phyloP scores from a whole-genome alignment of 2,329 filamentous ascomycete genomes.

The Xylariaceae sp. region DNA sequence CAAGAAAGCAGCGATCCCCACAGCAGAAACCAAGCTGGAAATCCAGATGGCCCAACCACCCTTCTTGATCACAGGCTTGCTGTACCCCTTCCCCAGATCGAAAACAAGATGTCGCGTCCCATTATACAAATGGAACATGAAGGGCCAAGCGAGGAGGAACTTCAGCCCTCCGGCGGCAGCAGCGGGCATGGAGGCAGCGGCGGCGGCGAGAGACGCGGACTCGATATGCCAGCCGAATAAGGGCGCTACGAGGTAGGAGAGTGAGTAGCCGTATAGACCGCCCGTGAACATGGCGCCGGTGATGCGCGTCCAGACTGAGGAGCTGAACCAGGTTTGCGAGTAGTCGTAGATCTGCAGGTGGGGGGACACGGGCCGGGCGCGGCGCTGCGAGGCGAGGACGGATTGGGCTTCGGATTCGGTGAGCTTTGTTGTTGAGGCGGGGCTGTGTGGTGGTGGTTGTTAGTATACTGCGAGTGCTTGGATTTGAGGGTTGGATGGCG shows the following conservation, averaged over 20 bases:
- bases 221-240: constrained; percentile 64
- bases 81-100: constrained; percentile 52
- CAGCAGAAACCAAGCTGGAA: constrained; percentile 40
- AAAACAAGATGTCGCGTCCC: constrained; percentile 54
- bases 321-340: constrained; percentile 80
- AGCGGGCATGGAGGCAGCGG: constrained; percentile 58
- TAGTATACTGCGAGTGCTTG: neutral
- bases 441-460: constrained; percentile 37
- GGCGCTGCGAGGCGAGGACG: constrained; percentile 79
- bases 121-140: constrained; percentile 56
- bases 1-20: constrained; percentile 49
- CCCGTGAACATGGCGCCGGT: constrained; percentile 74
- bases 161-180: constrained; percentile 58
- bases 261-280: constrained; percentile 74
- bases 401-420: constrained; percentile 51
- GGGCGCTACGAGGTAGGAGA: constrained; percentile 78
- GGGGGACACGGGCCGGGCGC: constrained; percentile 76
- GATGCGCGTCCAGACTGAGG: constrained; percentile 73
- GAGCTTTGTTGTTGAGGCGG: constrained; percentile 57
- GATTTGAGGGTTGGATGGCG: too few relatives aligned
- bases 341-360: constrained; percentile 84
- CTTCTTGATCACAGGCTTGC: constrained; percentile 44
- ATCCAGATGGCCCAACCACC: constrained; percentile 50
- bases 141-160: constrained; percentile 57
- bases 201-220: constrained; percentile 57